Conservation (phyloP, 2,329 filamentous ascomycete species). For the Cladobotryum mycophilum region DNA sequence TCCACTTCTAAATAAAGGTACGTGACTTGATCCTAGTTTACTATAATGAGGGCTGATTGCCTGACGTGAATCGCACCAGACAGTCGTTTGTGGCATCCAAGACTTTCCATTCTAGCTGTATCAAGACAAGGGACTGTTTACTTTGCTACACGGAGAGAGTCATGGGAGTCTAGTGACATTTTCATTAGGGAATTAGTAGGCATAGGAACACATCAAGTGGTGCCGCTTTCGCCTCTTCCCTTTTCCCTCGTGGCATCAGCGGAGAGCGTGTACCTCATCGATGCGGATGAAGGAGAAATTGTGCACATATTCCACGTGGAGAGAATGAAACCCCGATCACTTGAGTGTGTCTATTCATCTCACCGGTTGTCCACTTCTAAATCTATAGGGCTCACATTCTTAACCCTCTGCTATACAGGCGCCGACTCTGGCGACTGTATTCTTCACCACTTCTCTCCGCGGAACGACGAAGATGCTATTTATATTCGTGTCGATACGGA, state of each 20-base stretch:
- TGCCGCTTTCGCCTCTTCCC: constrained; percentile 52
- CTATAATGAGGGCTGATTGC: neutral
- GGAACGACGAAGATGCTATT: constrained; percentile 48
- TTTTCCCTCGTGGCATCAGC: constrained; percentile 55
- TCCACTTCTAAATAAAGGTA: constrained; percentile 40
- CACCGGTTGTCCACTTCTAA: constrained; percentile 41
- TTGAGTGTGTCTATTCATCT: constrained; percentile 52
- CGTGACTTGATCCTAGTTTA: constrained; percentile 12
- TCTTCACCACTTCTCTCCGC: constrained; percentile 56
- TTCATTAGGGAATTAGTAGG: constrained; percentile 38
- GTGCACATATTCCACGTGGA: constrained; percentile 58
- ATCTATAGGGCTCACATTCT: constrained; percentile 49
- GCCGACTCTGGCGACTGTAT: constrained; percentile 55
- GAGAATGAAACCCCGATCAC: constrained; percentile 50
- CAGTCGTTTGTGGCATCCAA: constrained; percentile 9
- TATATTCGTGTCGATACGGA: constrained; percentile 42
- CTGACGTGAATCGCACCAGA: constrained; percentile 9
- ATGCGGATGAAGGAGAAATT: constrained; percentile 37
- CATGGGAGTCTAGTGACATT: constrained; percentile 47
- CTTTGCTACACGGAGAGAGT: constrained; percentile 35
- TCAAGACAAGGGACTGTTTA: constrained; percentile 47
- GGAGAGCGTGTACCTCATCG: constrained; percentile 52
- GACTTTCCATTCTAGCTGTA: constrained; percentile 34
- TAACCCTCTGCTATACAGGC: constrained; percentile 60
- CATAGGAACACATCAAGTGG: constrained; percentile 44